phyloP scores from a whole-genome alignment of 1,284 basidiomycete species.

The Abortiporus biennis region DNA sequence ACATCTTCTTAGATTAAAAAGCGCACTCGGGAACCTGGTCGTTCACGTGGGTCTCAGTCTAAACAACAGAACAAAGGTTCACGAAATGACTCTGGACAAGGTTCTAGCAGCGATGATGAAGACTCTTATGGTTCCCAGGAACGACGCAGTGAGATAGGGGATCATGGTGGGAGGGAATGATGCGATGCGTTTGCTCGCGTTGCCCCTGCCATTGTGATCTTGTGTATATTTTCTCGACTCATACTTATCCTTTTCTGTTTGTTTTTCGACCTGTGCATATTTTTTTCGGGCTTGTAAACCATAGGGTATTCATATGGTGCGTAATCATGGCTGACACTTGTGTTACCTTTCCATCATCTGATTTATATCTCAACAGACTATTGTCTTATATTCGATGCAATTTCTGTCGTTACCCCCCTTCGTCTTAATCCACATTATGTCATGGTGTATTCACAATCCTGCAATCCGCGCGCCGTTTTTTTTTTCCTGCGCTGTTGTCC shows the following conservation, averaged over 20 bases:
- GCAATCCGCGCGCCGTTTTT: too few relatives aligned
- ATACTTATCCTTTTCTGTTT: constrained; percentile 3
- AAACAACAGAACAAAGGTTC: constrained; percentile 9
- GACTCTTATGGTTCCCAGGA: constrained; percentile 29
- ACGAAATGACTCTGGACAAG: constrained; percentile 19
- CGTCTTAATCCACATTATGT: too few relatives aligned
- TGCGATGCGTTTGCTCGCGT: too few relatives aligned
- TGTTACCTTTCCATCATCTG: too few relatives aligned
- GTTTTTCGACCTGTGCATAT: neutral
- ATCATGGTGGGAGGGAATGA: constrained; percentile 20
- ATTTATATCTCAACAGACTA: too few relatives aligned
- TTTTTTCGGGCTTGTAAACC: constrained; percentile 4
- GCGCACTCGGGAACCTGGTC: constrained; percentile 27
- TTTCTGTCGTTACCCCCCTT: too few relatives aligned
- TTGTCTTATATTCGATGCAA: too few relatives aligned
- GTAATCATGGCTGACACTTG: too few relatives aligned
- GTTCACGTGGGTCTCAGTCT: constrained; percentile 14
- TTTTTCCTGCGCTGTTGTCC: too few relatives aligned
- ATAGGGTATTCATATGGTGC: constrained; percentile 1
- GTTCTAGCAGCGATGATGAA: constrained; percentile 26
- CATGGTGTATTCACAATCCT: too few relatives aligned
- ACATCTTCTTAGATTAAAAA: constrained; percentile 29
- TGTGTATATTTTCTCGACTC: too few relatives aligned
- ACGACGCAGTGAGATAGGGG: constrained; percentile 24
- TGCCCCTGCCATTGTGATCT: too few relatives aligned